Evolutionary conservation across 2,329 filamentous ascomycete species (phyloP).

Genomic region (Myriosclerotinia scirpicola): DNA sequence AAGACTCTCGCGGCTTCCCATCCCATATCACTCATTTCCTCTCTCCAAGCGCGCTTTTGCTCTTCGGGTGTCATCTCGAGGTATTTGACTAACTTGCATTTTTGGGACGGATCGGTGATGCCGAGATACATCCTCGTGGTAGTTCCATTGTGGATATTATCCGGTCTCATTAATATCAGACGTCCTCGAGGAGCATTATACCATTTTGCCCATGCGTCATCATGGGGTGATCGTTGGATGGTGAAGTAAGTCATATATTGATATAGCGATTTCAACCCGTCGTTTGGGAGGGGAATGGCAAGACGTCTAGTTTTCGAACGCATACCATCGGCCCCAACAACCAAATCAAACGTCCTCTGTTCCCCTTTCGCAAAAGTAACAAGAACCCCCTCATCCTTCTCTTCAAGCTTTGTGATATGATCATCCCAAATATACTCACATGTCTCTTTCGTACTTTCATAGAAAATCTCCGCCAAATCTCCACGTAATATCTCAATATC

Average conservation of each 20-base stretch:
- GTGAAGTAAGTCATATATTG: slow-evolving; percentile 47
- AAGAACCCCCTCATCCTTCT: background rate
- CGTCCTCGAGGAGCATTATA: slow-evolving; percentile 10
- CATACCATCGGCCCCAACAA: slow-evolving; percentile 52
- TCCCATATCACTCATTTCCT: slow-evolving; percentile 33
- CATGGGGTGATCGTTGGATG: slow-evolving; percentile 41
- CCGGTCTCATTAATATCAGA: background rate
- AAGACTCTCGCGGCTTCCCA: slow-evolving; percentile 47
- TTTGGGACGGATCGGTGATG: background rate
- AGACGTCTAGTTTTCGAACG: slow-evolving; percentile 49
- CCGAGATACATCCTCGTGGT: slow-evolving; percentile 7
- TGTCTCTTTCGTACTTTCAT: slow-evolving; percentile 41
- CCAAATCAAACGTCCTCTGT: slow-evolving; percentile 43
- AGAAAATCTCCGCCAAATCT: slow-evolving; percentile 45
- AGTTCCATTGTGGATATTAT: background rate
- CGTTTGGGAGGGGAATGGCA: slow-evolving; percentile 45
- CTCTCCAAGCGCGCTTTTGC: background rate
- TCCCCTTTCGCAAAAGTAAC: slow-evolving; percentile 4
- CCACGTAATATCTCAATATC: slow-evolving; percentile 50
- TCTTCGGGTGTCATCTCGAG: background rate
- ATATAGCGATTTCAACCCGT: slow-evolving; percentile 38
- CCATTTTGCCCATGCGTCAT: slow-evolving; percentile 14
- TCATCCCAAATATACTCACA: slow-evolving; percentile 25
- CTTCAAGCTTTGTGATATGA: slow-evolving; percentile 1
- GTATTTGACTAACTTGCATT: background rate